These are phyloP conservation scores for Leccinum fallax DNA, from an alignment of 1,284 basidiomycete genomes.

Conservation along the genomic window DNA sequence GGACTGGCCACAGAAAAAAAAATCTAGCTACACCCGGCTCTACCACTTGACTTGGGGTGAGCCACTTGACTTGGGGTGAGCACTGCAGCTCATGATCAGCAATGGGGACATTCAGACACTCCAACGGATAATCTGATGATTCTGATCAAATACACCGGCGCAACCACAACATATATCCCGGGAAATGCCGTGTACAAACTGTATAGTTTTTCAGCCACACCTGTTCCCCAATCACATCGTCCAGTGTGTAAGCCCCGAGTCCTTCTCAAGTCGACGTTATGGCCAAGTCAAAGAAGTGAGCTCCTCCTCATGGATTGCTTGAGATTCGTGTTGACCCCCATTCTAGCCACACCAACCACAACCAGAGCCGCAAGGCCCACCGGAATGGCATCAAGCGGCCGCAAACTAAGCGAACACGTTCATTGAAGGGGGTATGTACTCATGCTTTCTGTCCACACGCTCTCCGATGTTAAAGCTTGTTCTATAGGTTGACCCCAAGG, in stretches of 20 bases:
- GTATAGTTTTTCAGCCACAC: constrained; percentile 48
- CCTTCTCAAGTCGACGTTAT: constrained; percentile 50
- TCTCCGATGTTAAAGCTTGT: constrained; percentile 10
- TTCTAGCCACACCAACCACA: constrained; percentile 84
- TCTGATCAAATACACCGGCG: background rate
- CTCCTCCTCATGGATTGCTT: constrained; percentile 9
- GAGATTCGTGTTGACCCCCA: constrained; percentile 11
- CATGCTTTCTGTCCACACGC: constrained; percentile 2
- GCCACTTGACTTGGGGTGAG: background rate
- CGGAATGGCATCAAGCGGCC: constrained; percentile 94
- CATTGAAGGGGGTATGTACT: constrained; percentile 86
- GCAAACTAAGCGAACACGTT: constrained; percentile 75
- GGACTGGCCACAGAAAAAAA: background rate
- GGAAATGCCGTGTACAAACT: constrained; percentile 34
- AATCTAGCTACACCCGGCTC: background rate
- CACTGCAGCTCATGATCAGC: background rate
- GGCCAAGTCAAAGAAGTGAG: constrained; percentile 85
- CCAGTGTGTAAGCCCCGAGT: constrained; percentile 15
- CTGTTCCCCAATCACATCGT: background rate
- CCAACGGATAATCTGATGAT: background rate
- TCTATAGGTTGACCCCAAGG: constrained; percentile 82
- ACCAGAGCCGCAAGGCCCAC: constrained; percentile 95
- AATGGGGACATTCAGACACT: background rate
- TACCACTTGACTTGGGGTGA: background rate
- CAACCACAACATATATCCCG: constrained; percentile 6